These are phyloP conservation scores for Helotiales sp. DNA, from an alignment of 2,329 filamentous ascomycete genomes.

Conservation along the genomic window DNA sequence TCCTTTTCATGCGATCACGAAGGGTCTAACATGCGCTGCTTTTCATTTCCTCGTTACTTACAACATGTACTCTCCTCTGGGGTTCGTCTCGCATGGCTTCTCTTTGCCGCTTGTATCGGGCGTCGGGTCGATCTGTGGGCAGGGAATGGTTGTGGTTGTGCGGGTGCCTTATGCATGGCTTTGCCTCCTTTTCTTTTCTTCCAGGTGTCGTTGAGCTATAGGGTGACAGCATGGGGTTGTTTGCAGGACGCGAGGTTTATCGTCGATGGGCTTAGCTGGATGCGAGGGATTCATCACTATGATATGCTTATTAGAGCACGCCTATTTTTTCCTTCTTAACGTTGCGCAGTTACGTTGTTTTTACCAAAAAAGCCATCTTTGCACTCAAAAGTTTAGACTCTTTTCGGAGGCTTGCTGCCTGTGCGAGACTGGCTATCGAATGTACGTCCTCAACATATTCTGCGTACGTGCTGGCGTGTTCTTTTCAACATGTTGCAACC, in stretches of 20 bases:
- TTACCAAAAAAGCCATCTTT: slow-evolving; percentile 6
- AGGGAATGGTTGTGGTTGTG: neutral
- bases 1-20: slow-evolving; percentile 39
- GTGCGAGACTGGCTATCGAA: slow-evolving; percentile 4
- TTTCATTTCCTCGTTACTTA: slow-evolving; percentile 15
- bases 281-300: neutral
- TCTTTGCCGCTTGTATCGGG: slow-evolving; percentile 19
- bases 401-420: slow-evolving; percentile 10
- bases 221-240: neutral
- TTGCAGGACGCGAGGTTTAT: neutral
- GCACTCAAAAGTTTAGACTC: slow-evolving; percentile 19
- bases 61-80: slow-evolving; percentile 27
- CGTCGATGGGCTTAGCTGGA: neutral
- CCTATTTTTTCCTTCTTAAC: neutral
- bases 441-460: neutral
- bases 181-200: slow-evolving; percentile 1
- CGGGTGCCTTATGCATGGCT: neutral
- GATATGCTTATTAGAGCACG: neutral
- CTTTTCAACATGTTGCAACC: no score
- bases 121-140: slow-evolving; percentile 1
- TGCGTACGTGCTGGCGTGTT: no score
- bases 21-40: slow-evolving; percentile 31
- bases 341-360: slow-evolving; percentile 3
- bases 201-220: neutral
- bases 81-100: slow-evolving; percentile 22